phyloP scores from a whole-genome alignment of 108 stramenopile species.

The Cyclostephanos tholiformis region DNA sequence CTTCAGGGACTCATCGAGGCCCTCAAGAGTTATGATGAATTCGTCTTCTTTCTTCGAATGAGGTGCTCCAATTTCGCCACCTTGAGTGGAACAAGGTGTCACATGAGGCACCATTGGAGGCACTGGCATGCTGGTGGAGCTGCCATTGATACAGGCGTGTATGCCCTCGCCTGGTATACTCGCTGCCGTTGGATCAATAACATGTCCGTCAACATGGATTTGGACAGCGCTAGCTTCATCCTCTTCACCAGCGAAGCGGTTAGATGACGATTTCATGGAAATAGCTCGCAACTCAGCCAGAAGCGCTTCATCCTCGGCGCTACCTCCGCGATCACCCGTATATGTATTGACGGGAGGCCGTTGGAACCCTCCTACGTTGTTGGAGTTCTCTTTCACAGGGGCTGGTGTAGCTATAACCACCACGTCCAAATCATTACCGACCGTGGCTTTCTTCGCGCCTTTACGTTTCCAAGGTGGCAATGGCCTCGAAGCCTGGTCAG shows the following conservation, averaged over 20 bases:
- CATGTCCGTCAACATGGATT: background rate
- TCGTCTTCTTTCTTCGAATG: slow-evolving; percentile 27
- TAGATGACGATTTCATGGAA: slow-evolving; percentile 55
- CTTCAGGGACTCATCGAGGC: slow-evolving; percentile 46
- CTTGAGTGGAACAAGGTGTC: background rate
- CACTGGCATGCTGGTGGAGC: background rate
- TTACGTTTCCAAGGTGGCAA: slow-evolving; percentile 11
- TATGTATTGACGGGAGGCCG: slow-evolving; percentile 55
- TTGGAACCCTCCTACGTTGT: slow-evolving; percentile 23
- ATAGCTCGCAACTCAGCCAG: slow-evolving; percentile 65
- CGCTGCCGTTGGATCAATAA: slow-evolving; percentile 1
- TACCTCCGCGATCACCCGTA: slow-evolving; percentile 76
- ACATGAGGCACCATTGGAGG: background rate
- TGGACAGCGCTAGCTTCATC: background rate
- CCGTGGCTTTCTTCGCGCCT: slow-evolving; percentile 6
- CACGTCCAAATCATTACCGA: background rate
- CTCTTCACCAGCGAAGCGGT: slow-evolving; percentile 46
- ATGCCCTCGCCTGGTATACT: background rate
- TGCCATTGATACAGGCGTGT: background rate
- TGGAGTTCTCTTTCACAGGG: background rate
- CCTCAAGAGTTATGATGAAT: slow-evolving; percentile 58
- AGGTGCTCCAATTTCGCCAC: slow-evolving; percentile 4
- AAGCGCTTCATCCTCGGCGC: slow-evolving; percentile 79
- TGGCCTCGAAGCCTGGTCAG: no score
- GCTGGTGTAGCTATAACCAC: slow-evolving; percentile 1